Base-by-base conservation (phyloP, 805 yeast genomes). In the Hanseniaspora hatyaiensis region DNA sequence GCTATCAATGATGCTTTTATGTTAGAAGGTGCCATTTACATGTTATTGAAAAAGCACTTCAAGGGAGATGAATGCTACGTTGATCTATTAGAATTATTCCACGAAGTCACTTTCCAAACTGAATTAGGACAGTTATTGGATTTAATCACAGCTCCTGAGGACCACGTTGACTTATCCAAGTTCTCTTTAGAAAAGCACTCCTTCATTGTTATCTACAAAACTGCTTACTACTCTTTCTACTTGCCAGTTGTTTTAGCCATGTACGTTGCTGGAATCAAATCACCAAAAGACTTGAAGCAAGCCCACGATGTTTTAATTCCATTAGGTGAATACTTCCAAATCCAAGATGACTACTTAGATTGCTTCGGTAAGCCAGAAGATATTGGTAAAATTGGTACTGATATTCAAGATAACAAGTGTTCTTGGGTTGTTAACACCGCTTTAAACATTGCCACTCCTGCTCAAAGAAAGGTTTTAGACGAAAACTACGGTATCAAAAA, bases 301-400 rank as follows among this genome's bases (percentile, higher is more conserved):
- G 96, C 86, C 16, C 73, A 72, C 52, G 92, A 84, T 56, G 78
- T 92, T 34, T 73, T 92, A 65, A 79, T 92, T 54, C 96, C 96
- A 49, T 75, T 92, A 56, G 99, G 99, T 51, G 96, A 92, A 66
- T 92, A 92, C 65, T 92, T 92, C 80, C 99, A 92, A 71, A 85
- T 92, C 57, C 98, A 92, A 70, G 99, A 92, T 63, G 99, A 92
- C 65, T 92, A 73, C 70, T 75, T 92, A 55, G 99, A 92, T 67
- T 85, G 96, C 66, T 92, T 85, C 61, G 99, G 98, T 55, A 86
- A 89, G 58, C 96, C 98, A 36, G 94, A 84, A 62, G 86, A 89
- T 60, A 92, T 88, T 61, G 99, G 99, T 53, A 92, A 92, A 73
- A 86, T 92, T 57, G 99, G 99, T 56, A 92, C 98, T 51, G 99